Conservation (phyloP, 371 early-diverging fungal species). For the Massospora cicadina region DNA sequence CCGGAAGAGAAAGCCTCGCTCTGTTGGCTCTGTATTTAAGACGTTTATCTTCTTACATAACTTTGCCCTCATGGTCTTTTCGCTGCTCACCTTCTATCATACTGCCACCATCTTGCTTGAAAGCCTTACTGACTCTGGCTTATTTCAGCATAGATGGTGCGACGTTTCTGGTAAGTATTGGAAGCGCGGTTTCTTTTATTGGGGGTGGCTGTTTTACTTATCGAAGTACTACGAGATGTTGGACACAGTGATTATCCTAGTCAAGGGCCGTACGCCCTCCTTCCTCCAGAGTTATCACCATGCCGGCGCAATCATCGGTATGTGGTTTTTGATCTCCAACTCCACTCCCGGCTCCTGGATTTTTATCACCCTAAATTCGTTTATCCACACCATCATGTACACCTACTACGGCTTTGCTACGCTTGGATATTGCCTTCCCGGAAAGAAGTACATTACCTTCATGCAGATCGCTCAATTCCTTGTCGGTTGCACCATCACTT, state of each 20-base stretch:
- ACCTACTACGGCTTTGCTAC: slow-evolving; percentile 64
- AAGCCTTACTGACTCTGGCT: too few species aligned
- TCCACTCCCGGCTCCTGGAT: slow-evolving; percentile 63
- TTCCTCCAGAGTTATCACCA: slow-evolving; percentile 80
- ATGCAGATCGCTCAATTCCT: slow-evolving; percentile 82
- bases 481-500: slow-evolving; percentile 49
- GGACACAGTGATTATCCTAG: slow-evolving; percentile 65
- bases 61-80: too few species aligned
- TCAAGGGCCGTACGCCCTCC: slow-evolving; percentile 42
- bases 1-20: too few species aligned
- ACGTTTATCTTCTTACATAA: too few species aligned
- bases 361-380: slow-evolving; percentile 74
- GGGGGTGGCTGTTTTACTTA: slow-evolving; percentile 44
- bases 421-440: slow-evolving; percentile 55
- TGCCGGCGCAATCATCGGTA: slow-evolving; percentile 68
- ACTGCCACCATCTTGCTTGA: too few species aligned
- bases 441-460: slow-evolving; percentile 64
- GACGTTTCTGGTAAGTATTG: not conserved
- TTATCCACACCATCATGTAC: slow-evolving; percentile 86
- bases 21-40: too few species aligned
- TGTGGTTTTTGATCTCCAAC: slow-evolving; percentile 51
- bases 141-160: slow-evolving; percentile 5
- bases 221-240: slow-evolving; percentile 76
- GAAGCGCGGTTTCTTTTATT: not conserved
- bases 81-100: too few species aligned